phyloP scores from a whole-genome alignment of 345 rosid species.

The Odontarrhena argentea region DNA sequence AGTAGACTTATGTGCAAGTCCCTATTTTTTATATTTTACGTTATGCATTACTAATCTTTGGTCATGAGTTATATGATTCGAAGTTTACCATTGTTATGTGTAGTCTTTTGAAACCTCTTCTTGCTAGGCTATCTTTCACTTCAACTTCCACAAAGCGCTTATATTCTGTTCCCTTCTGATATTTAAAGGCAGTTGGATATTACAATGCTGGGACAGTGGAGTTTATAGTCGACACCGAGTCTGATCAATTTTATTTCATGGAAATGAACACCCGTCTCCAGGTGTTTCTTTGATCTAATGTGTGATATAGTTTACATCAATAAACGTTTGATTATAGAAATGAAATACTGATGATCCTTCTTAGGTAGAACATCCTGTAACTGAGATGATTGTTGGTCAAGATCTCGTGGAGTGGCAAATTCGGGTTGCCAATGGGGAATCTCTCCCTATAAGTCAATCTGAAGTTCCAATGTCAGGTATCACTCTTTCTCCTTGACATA shows the following conservation, averaged over 20 bases:
- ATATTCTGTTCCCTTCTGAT: slow-evolving; percentile 42
- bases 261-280: slow-evolving; percentile 98
- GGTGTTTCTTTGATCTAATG: slow-evolving; percentile 48
- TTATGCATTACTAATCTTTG: slow-evolving; percentile 13
- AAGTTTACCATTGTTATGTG: slow-evolving; percentile 19
- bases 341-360: slow-evolving; percentile 32
- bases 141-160: slow-evolving; percentile 42
- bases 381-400: slow-evolving; percentile 95
- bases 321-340: slow-evolving; percentile 14
- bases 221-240: slow-evolving; percentile 79
- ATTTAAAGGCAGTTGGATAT: slow-evolving; percentile 89
- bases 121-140: slow-evolving; percentile 37
- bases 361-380: slow-evolving; percentile 98
- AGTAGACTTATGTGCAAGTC: slow-evolving; percentile 6
- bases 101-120: slow-evolving; percentile 24
- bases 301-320: not conserved
- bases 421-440: slow-evolving; percentile 85
- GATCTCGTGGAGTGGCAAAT: slow-evolving; percentile 99
- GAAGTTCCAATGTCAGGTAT: slow-evolving; percentile 82
- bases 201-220: slow-evolving; percentile 96
- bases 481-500: slow-evolving; percentile 12
- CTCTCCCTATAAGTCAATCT: slow-evolving; percentile 73
- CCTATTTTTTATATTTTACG: slow-evolving; percentile 1
- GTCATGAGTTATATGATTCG: slow-evolving; percentile 1
- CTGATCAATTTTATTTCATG: slow-evolving; percentile 88